These are phyloP conservation scores for Neonectria coccinea DNA, from an alignment of 2,329 filamentous ascomycete species.

Conservation along the genomic window DNA sequence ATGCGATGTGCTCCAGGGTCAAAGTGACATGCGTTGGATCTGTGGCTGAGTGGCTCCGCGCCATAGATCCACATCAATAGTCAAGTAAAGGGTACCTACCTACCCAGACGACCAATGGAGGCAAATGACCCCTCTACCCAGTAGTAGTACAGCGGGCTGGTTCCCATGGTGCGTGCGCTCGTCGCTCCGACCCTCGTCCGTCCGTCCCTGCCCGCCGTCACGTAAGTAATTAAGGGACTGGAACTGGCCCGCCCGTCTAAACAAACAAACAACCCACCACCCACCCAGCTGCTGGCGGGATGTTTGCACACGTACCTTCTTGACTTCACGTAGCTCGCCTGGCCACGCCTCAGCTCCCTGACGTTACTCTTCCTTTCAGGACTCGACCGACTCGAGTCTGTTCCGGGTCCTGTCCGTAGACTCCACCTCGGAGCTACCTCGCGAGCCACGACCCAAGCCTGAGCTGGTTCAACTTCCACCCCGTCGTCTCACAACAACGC, in stretches of 20 bases:
- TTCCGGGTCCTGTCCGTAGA: neutral
- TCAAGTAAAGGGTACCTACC: neutral
- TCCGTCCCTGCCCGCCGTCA: constrained; percentile 10
- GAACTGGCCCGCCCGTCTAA: neutral
- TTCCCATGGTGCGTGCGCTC: constrained; percentile 21
- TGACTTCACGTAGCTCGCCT: neutral
- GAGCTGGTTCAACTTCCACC: neutral
- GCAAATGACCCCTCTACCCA: neutral
- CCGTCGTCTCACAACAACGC: neutral
- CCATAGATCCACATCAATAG: neutral
- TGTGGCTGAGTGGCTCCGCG: neutral
- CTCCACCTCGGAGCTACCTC: constrained; percentile 4
- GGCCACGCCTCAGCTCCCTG: no score
- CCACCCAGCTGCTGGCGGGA: neutral
- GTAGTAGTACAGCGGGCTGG: no score
- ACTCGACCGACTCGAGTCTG: neutral
- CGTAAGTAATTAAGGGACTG: neutral
- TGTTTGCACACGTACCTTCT: neutral
- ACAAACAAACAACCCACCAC: constrained; percentile 10
- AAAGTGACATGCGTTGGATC: constrained; percentile 2
- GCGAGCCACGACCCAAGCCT: neutral
- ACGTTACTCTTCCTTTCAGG: neutral
- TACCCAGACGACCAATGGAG: no score
- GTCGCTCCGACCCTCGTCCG: constrained; percentile 7
- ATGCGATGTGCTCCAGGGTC: neutral